Conservation (phyloP, 306 rosid genomes). For the Fragaria ananassa region DNA sequence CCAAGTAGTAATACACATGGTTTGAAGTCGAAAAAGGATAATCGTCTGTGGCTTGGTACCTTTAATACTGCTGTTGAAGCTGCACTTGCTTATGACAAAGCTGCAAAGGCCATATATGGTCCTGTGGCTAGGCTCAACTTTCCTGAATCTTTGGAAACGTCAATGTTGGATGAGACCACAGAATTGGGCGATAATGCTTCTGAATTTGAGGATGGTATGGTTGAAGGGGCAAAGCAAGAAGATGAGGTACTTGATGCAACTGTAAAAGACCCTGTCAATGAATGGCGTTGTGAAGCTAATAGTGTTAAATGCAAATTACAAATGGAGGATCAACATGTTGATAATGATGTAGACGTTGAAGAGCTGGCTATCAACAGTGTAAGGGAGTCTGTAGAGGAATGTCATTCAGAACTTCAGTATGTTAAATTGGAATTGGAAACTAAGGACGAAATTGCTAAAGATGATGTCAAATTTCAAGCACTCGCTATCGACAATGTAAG, state of each 20-base stretch:
- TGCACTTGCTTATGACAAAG: conserved; percentile 82
- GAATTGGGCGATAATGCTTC: background rate
- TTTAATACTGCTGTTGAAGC: conserved; percentile 75
- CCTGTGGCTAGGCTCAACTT: conserved; percentile 68
- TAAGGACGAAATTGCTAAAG: background rate
- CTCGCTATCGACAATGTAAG: background rate
- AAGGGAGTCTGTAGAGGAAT: background rate
- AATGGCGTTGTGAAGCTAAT: background rate
- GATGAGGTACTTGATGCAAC: background rate
- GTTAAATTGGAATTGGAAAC: background rate
- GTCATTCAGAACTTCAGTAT: background rate
- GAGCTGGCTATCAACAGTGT: background rate
- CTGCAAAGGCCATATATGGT: conserved; percentile 81
- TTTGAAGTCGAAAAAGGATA: conserved; percentile 28
- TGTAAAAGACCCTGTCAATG: background rate
- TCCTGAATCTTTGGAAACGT: conserved; percentile 23
- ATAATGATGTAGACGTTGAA: background rate
- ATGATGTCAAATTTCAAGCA: background rate
- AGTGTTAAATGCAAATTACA: background rate
- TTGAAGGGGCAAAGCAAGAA: background rate
- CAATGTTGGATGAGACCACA: conserved; percentile 4
- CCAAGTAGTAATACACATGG: conserved; percentile 32
- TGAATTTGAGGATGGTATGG: background rate
- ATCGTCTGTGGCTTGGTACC: conserved; percentile 90
- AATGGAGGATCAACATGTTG: background rate